Evolutionary conservation across 192 early-diverging fungal genomes (phyloP).

Genomic region (Pilaira anomala): DNA sequence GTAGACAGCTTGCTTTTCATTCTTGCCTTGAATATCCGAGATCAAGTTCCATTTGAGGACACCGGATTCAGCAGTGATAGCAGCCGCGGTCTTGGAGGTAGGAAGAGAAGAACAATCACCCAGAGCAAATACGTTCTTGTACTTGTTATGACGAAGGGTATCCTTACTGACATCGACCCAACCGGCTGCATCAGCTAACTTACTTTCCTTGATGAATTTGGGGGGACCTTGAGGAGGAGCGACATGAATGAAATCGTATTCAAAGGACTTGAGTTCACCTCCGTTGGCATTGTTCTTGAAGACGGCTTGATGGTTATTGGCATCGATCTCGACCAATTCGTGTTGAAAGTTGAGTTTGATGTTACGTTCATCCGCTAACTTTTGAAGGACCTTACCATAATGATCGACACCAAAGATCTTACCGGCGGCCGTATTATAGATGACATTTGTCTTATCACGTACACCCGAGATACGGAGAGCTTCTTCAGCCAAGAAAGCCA

Average conservation of each 20-base stretch:
- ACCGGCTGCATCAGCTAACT: conserved; percentile 71
- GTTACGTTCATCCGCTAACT: conserved; percentile 62
- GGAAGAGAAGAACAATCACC: conserved; percentile 84
- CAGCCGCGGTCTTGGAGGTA: conserved; percentile 88
- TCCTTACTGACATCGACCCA: conserved; percentile 80
- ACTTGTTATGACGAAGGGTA: conserved; percentile 78
- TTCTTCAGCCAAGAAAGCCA: conserved; percentile 84
- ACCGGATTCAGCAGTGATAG: conserved; percentile 76
- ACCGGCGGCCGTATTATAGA: conserved; percentile 76
- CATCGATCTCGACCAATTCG: conserved; percentile 67
- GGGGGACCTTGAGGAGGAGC: conserved; percentile 82
- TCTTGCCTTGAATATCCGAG: conserved; percentile 51
- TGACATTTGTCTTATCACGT: conserved; percentile 63
- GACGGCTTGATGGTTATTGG: conserved; percentile 63
- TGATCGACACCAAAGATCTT: conserved; percentile 88
- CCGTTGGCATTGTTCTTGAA: conserved; percentile 65
- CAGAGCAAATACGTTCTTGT: conserved; percentile 72
- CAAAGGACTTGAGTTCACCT: conserved; percentile 51
- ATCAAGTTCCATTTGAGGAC: conserved; percentile 76
- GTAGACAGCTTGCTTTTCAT: conserved; percentile 55
- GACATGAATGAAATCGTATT: conserved; percentile 85
- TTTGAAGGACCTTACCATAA: conserved; percentile 69
- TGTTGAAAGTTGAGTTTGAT: conserved; percentile 69
- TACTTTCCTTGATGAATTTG: conserved; percentile 68
- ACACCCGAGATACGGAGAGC: conserved; percentile 66